Conservation (phyloP, 345 rosid species). For the Brassica cretica region DNA sequence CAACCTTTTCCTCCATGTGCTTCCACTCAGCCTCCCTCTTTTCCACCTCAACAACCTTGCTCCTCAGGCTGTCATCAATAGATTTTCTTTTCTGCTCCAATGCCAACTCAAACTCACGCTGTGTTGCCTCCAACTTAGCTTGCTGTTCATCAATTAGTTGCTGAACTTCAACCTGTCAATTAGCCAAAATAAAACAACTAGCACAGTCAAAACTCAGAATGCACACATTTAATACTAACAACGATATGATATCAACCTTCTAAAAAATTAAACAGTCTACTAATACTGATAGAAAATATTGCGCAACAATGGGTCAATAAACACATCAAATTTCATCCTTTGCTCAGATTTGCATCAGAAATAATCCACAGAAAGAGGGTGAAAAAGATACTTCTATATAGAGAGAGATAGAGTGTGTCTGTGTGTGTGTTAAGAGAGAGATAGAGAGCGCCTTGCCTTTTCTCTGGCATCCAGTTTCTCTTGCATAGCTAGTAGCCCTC, state of each 20-base stretch:
- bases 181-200: slow-evolving; percentile 20
- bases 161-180: slow-evolving; percentile 69
- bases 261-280: neutral
- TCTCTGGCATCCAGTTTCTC: slow-evolving; percentile 83
- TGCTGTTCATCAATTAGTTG: slow-evolving; percentile 76
- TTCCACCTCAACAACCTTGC: slow-evolving; percentile 67
- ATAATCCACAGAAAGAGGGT: no score
- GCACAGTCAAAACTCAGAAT: slow-evolving; percentile 20
- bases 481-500: slow-evolving; percentile 58
- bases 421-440: neutral
- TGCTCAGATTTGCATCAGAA: no score
- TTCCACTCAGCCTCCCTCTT: slow-evolving; percentile 79
- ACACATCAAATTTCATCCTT: no score
- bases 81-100: slow-evolving; percentile 75
- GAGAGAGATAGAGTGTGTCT: neutral
- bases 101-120: slow-evolving; percentile 74
- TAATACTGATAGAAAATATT: neutral
- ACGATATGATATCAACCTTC: neutral
- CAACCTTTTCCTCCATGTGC: slow-evolving; percentile 79
- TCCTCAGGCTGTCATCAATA: slow-evolving; percentile 64
- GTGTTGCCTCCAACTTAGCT: slow-evolving; percentile 64
- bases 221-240: slow-evolving; percentile 6
- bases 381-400: neutral
- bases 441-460: slow-evolving; percentile 51
- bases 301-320: neutral